A percentile compares a stretch with the other conserved stretches of the same genome.
Evolutionary conservation across 2,329 filamentous ascomycete genomes (phyloP).

Genomic region (Coniochaeta hoffmannii): DNA sequence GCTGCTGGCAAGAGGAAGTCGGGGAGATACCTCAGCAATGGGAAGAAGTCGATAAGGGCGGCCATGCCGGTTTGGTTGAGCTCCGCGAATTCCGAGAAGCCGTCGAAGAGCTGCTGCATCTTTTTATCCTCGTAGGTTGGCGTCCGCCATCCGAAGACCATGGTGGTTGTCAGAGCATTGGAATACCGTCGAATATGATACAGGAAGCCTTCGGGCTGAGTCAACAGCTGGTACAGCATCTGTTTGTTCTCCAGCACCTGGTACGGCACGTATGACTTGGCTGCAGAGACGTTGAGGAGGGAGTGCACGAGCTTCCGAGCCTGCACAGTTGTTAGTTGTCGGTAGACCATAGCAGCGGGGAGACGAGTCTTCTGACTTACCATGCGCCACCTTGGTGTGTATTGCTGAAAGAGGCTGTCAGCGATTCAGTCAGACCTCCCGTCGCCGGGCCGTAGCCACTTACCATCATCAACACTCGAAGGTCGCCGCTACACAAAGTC

Average conservation of each 20-base stretch:
- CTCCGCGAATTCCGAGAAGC: conserved; percentile 32
- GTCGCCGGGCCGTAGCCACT: not conserved
- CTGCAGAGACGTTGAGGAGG: conserved; percentile 37
- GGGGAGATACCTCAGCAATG: conserved; percentile 34
- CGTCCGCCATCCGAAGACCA: conserved; percentile 41
- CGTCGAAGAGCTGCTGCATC: conserved; percentile 32
- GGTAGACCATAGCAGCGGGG: not conserved
- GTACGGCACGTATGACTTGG: conserved; percentile 43
- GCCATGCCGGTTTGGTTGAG: conserved; percentile 32
- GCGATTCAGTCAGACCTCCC: not conserved
- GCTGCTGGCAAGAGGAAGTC: conserved; percentile 30
- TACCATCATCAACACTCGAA: conserved; percentile 16
- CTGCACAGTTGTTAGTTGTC: conserved; percentile 1
- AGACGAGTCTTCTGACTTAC: not conserved
- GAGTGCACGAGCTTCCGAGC: conserved; percentile 25
- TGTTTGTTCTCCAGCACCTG: conserved; percentile 48
- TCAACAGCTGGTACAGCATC: conserved; percentile 41
- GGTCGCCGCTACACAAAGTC: conserved; percentile 15
- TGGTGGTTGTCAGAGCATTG: conserved; percentile 39
- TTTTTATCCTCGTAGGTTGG: conserved; percentile 32
- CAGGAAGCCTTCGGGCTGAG: conserved; percentile 32
- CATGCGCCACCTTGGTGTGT: conserved; percentile 12
- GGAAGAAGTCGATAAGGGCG: conserved; percentile 38
- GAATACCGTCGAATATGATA: conserved; percentile 40
- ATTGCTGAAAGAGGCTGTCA: not conserved